Evolutionary conservation across 78 protist genomes (phyloP), one percentile per base, ranked within the genome.

Genomic region (Corallochytrium limacisporum): DNA sequence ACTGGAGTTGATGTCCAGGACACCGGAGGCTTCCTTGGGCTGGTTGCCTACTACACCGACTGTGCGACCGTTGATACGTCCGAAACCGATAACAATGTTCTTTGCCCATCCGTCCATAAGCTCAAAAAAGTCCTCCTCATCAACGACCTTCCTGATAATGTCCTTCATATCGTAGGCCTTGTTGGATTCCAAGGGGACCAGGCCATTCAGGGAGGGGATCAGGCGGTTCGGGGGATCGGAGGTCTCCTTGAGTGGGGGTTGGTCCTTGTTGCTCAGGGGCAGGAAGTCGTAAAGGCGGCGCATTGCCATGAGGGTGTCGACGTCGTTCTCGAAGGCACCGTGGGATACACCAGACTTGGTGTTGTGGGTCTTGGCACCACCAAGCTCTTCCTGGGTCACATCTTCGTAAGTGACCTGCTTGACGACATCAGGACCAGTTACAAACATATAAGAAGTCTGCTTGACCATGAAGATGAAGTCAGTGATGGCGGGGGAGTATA

Each of bases 381-480:
- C 99, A 8, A 95, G 84, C 50, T 82, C 96, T 28, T 91, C 95
- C 54, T 82, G 62, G 4, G 95, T 83, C 48, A 94, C 90, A 3
- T 60, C 74, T 43, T 86, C 88, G 69, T 72, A 47, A 26, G 87
- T 68, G 20, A 82, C 89, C 28, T 8, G 39, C 79, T 93, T 89
- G 47, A 93, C 96, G 10, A 93, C 98, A 9, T 93, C 96, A 40
- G 98, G 98, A 33, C 98, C 98, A 22, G 98, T 94, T 26, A 94
- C 94, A 40, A 91, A 94, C 83, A 94, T 65, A 78, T 88, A 87
- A 5, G 92, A 81, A 18, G 93, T 86, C 49, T 86, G 71, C 31
- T 73, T 22, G 29, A 68, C 62, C 98, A 94, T 94, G 49, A 94
- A 82, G 13, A 74, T 77, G 44, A 83, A 91, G 74, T 94, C 98